phyloP scores from a whole-genome alignment of 768 basidiomycete genomes.

The Leccinellum rugosiceps region DNA sequence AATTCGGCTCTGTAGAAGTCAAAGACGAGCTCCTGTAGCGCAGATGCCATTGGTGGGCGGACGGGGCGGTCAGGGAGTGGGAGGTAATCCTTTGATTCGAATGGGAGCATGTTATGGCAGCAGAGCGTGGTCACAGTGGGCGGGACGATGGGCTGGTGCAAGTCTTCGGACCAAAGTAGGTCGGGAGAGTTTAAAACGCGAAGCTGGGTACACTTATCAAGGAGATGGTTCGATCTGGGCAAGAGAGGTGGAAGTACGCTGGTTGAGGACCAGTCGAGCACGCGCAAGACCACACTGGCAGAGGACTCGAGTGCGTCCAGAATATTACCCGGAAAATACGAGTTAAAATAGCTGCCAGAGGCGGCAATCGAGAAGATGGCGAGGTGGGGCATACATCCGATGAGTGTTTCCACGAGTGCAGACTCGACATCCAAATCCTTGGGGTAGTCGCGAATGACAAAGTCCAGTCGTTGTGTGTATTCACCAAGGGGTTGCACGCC shows the following conservation, averaged over 20 bases:
- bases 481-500: not conserved
- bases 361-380: not conserved
- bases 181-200: not conserved
- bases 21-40: not conserved
- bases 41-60: not conserved
- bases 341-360: not conserved
- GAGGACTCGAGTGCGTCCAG: not conserved
- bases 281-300: not conserved
- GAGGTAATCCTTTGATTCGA: no score
- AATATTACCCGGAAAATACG: not conserved
- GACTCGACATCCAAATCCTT: not conserved
- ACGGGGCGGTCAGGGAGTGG: not conserved
- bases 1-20: not conserved
- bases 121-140: not conserved
- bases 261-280: not conserved
- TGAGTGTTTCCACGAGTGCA: not conserved
- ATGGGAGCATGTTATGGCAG: not conserved
- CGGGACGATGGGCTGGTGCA: not conserved
- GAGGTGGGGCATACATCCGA: not conserved
- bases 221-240: not conserved
- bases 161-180: not conserved
- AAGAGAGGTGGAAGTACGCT: not conserved
- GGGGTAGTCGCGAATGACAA: not conserved
- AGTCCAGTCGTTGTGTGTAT: not conserved
- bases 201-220: not conserved